Evolutionary conservation across 1,139 yeast genomes (phyloP), one percentile per base, ranked within the genome.

Genomic region (Geotrichum cucujoidarum): DNA sequence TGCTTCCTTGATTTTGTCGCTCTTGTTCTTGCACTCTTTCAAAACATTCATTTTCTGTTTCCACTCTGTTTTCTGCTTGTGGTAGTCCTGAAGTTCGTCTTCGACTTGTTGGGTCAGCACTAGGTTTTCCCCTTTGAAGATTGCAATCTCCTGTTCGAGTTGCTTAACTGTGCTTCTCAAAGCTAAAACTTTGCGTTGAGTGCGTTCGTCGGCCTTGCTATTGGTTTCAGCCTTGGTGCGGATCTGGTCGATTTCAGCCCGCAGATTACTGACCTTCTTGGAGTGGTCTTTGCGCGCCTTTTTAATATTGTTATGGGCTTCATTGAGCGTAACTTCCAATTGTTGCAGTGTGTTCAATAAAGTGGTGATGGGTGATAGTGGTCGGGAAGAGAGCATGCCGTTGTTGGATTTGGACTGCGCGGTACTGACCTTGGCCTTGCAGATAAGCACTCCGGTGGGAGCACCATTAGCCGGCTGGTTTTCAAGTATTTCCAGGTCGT

Each of bases 321-420:
- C 67, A 1, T 65, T 60, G 8, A 68, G 57, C 16, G 60, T 57
- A 52, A 57, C 60, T 36, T 61, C 62, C 3, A 68, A 61, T 3
- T 68, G 60, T 11, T 66, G 61, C 18, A 67, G 56, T 1, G 71
- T 63, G 41, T 68, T n/a, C n/a, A n/a, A n/a, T n/a, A n/a, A n/a
- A n/a, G n/a, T n/a, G n/a, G n/a, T n/a, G n/a, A n/a, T n/a, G n/a
- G n/a, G n/a, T n/a, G n/a, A n/a, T n/a, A n/a, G n/a, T n/a, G n/a
- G n/a, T n/a, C n/a, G n/a, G n/a, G n/a, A n/a, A n/a, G n/a, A n/a
- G n/a, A n/a, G n/a, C n/a, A n/a, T n/a, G n/a, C n/a, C n/a, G n/a
- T n/a, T n/a, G n/a, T n/a, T n/a, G n/a, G n/a, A n/a, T n/a, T n/a
- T n/a, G n/a, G n/a, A n/a, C n/a, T n/a, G n/a, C n/a, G n/a, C n/a